phyloP scores from a whole-genome alignment of 257 asterid species.

The Plantago elongata region DNA sequence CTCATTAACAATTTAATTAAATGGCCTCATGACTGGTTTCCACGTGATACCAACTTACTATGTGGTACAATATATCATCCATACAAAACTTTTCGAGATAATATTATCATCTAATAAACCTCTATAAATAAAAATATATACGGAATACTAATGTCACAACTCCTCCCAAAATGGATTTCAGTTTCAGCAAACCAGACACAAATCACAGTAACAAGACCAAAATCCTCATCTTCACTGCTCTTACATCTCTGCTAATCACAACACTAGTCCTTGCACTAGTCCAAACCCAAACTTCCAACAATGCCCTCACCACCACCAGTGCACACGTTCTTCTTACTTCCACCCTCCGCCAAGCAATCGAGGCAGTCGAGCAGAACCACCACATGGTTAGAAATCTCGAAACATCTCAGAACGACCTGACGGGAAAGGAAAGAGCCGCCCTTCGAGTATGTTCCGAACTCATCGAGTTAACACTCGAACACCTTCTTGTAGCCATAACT shows the following conservation, averaged over 20 bases:
- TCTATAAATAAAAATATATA: no score
- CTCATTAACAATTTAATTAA: not conserved
- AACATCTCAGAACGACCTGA: conserved; percentile 21
- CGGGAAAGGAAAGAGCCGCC: conserved; percentile 47
- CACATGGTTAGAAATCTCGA: conserved; percentile 38
- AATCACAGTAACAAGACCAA: conserved; percentile 11
- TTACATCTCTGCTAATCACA: conserved; percentile 18
- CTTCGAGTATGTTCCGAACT: conserved; percentile 55
- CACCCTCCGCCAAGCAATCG: conserved; percentile 48
- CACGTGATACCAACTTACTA: not conserved
- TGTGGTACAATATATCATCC: not conserved
- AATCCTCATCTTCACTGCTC: conserved; percentile 16
- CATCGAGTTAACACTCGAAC: conserved; percentile 48
- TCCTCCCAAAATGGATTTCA: not conserved
- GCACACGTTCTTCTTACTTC: conserved; percentile 50
- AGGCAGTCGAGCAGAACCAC: conserved; percentile 45
- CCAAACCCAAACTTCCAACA: conserved; percentile 7
- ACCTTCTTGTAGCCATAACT: conserved; percentile 30
- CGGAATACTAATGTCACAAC: not conserved
- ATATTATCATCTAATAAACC: no score
- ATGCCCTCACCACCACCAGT: conserved; percentile 19
- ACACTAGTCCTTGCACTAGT: not conserved
- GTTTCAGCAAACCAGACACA: not conserved
- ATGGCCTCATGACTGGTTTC: not conserved
- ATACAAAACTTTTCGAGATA: no score